Evolutionary conservation across 2,329 filamentous ascomycete genomes (phyloP).

Genomic region (Fusarium odoratissimum): DNA sequence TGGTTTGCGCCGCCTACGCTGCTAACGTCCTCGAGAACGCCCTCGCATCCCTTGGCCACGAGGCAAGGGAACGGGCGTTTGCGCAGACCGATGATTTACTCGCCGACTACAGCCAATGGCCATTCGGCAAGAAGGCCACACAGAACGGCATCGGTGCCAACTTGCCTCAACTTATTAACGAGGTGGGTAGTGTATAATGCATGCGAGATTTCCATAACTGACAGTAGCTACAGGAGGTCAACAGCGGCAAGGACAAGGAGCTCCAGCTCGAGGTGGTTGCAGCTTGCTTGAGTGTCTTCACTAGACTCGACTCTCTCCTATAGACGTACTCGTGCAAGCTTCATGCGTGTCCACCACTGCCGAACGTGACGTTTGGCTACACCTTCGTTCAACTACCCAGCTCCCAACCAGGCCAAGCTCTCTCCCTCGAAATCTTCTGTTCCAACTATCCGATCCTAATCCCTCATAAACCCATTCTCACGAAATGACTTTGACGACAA

Average conservation of each 20-base stretch:
- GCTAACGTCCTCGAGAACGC: slow-evolving; percentile 98
- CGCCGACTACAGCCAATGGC: slow-evolving; percentile 97
- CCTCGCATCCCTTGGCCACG: slow-evolving; percentile 91
- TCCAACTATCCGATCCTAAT: slow-evolving; percentile 30
- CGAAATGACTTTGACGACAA: slow-evolving; percentile 33
- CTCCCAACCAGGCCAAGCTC: slow-evolving; percentile 32
- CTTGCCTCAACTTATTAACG: slow-evolving; percentile 84
- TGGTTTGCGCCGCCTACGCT: slow-evolving; percentile 98
- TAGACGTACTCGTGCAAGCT: slow-evolving; percentile 56
- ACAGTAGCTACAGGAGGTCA: slow-evolving; percentile 71
- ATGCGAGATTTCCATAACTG: slow-evolving; percentile 11
- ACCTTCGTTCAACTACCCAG: slow-evolving; percentile 33
- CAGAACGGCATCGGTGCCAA: slow-evolving; percentile 90
- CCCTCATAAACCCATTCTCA: slow-evolving; percentile 19
- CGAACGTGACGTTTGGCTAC: slow-evolving; percentile 24
- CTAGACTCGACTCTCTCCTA: slow-evolving; percentile 93
- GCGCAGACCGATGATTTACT: slow-evolving; percentile 96
- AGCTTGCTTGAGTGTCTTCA: slow-evolving; percentile 97
- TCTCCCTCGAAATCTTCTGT: slow-evolving; percentile 27
- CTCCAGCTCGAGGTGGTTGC: slow-evolving; percentile 97
- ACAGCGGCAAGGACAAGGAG: slow-evolving; percentile 89
- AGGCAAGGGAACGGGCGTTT: slow-evolving; percentile 93
- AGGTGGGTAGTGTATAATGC: slow-evolving; percentile 61
- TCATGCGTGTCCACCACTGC: slow-evolving; percentile 18
- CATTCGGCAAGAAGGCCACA: slow-evolving; percentile 87